These are phyloP conservation scores for Ramaria rubella DNA, from an alignment of 768 basidiomycete genomes.

Conservation along the genomic window DNA sequence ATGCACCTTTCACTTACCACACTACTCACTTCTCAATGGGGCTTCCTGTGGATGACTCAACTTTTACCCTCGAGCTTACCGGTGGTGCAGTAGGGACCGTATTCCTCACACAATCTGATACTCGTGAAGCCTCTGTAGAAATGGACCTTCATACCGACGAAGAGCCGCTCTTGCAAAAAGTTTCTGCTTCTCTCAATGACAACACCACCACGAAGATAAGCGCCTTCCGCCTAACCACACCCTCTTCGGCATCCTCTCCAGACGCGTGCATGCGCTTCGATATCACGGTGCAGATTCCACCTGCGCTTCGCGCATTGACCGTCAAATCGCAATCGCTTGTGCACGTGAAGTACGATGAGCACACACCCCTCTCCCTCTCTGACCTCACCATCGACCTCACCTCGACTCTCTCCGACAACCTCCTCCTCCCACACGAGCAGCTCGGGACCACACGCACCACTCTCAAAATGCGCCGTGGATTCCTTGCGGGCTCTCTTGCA, in stretches of 20 bases:
- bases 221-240: constrained; percentile 4
- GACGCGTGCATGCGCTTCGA: constrained; percentile 48
- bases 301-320: constrained; percentile 41
- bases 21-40: too few relatives aligned
- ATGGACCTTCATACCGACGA: constrained; percentile 41
- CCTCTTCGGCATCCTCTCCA: background rate
- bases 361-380: constrained; percentile 37
- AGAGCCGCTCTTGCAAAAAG: constrained; percentile 32
- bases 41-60: too few relatives aligned
- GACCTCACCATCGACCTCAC: constrained; percentile 41
- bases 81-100: too few relatives aligned
- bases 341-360: constrained; percentile 45
- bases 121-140: too few relatives aligned
- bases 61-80: too few relatives aligned
- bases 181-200: constrained; percentile 30
- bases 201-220: constrained; percentile 14
- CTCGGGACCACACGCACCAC: constrained; percentile 34
- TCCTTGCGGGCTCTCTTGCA: constrained; percentile 42
- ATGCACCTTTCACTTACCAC: too few relatives aligned
- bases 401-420: constrained; percentile 30
- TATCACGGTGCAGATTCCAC: constrained; percentile 44
- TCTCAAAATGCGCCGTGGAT: constrained; percentile 47
- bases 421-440: constrained; percentile 40
- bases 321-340: constrained; percentile 36
- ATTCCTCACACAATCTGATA: too few relatives aligned